These are phyloP conservation scores for Syncephalastrum sp. DNA, from an alignment of 371 early-diverging fungal species.

Conservation along the genomic window DNA sequence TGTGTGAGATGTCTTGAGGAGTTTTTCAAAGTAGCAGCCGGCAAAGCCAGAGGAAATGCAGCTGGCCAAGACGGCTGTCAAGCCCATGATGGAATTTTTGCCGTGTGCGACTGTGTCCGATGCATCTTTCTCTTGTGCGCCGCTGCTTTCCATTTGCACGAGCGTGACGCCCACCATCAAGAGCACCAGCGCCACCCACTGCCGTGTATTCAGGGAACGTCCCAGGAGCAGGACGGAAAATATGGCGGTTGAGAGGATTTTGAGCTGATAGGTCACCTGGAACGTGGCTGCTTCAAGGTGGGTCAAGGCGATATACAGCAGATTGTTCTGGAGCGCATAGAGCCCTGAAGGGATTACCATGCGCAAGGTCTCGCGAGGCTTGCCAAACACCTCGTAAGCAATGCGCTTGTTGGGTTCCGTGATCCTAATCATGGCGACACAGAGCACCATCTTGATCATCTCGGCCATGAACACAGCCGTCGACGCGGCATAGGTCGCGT, in stretches of 20 bases:
- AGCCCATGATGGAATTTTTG: constrained; percentile 51
- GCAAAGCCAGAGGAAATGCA: constrained; percentile 72
- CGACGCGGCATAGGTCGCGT: constrained; percentile 63
- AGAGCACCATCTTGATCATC: constrained; percentile 47
- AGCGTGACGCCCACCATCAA: constrained; percentile 88
- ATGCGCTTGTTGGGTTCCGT: constrained; percentile 17
- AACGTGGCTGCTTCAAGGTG: constrained; percentile 92
- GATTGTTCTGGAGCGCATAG: constrained; percentile 93
- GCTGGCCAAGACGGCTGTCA: constrained; percentile 61
- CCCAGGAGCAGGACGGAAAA: constrained; percentile 82
- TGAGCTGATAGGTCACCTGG: constrained; percentile 95
- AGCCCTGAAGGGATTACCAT: constrained; percentile 85
- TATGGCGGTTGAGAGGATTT: constrained; percentile 93
- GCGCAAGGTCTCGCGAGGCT: constrained; percentile 58
- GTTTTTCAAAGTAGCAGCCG: constrained; percentile 72
- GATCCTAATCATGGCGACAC: constrained; percentile 20
- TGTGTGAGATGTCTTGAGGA: constrained; percentile 52
- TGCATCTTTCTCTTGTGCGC: constrained; percentile 17
- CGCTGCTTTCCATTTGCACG: constrained; percentile 69
- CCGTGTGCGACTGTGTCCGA: constrained; percentile 21
- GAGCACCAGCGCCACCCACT: constrained; percentile 84
- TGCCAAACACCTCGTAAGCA: constrained; percentile 46
- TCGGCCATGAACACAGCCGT: constrained; percentile 71
- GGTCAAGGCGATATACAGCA: constrained; percentile 86
- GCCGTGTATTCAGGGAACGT: constrained; percentile 55